Evolutionary conservation across 2,329 filamentous ascomycete genomes (phyloP), one percentile per base, ranked within the genome.

Genomic region (Pezicula radicicola): DNA sequence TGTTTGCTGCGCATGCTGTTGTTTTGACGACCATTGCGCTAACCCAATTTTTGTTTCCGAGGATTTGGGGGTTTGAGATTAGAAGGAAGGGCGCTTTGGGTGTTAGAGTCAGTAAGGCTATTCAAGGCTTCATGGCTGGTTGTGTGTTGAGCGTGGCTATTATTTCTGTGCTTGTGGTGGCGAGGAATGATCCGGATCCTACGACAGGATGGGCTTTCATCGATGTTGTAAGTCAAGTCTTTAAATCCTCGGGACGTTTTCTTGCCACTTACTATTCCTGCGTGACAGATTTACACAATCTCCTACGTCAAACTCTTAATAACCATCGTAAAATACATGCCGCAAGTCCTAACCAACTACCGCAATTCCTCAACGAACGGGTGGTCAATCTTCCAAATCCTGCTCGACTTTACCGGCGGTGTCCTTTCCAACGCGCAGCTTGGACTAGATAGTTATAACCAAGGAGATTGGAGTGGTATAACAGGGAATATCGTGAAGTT

Each of bases 401-500:
- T 96, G 44, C 78, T 97, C 9, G 94, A 97, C 67, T 79, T 96
- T 54, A 74, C 77, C 1, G 94, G 94, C 36, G 91, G 93, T 35
- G 66, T 94, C 16, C 74, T 97, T 46, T 96, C 90, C 54, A 78
- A 97, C 48, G 72, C 81, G 2, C 94, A 99, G 71, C 80, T 96
- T 56, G 73, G 86, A 19, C 85, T 97, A 55, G 94, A 97, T 72
- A 91, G 90, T 54, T 90, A 87, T 53, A 72, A 95, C 36, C 85
- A 94, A 68, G 80, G 79, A 50, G 91, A 96, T 72, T 97, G 93
- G 92, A 88, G 86, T 45, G 94, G 93, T 19, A 78, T 97, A 52
- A 91, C 87, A 0, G 93, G 92, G 1, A 97, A 97, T 68, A 90
- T 91, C 0, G 87, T 94, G 61, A 99, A 97, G 73, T 84, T 97